phyloP scores from a whole-genome alignment of 306 rosid genomes.

The Prunus kanzakura region DNA sequence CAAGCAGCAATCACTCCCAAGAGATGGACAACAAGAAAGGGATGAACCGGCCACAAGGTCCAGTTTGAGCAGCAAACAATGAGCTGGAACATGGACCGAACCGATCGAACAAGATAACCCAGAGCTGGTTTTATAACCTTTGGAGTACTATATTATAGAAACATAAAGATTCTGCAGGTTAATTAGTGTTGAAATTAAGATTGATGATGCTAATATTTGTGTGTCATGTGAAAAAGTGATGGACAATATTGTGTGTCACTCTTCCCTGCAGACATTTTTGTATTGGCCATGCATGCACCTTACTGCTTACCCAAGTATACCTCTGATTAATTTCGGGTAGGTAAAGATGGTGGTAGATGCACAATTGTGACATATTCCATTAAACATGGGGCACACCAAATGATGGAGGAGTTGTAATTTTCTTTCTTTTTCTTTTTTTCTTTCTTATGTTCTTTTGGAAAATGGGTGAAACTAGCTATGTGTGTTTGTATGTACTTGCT shows the following conservation, averaged over 20 bases:
- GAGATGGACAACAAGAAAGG: not conserved
- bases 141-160: not conserved
- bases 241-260: not conserved
- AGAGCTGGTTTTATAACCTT: not conserved
- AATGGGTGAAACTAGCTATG: not conserved
- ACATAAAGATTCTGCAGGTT: not conserved
- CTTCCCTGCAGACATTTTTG: not conserved
- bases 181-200: not conserved
- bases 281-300: not conserved
- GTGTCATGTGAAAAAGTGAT: not conserved
- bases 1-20: not conserved
- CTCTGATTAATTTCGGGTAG: not conserved
- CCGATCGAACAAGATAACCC: not conserved
- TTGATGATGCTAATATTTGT: not conserved
- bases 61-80: not conserved
- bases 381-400: not conserved
- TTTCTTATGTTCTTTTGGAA: not conserved
- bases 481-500: not conserved
- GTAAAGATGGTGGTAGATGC: not conserved
- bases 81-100: not conserved
- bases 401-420: constrained; percentile 3
- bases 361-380: not conserved
- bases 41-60: not conserved
- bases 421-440: not conserved
- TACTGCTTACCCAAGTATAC: not conserved